These are phyloP conservation scores for Phoenix dactylifera DNA, from an alignment of 176 grass and related monocot genomes.

Conservation along the genomic window DNA sequence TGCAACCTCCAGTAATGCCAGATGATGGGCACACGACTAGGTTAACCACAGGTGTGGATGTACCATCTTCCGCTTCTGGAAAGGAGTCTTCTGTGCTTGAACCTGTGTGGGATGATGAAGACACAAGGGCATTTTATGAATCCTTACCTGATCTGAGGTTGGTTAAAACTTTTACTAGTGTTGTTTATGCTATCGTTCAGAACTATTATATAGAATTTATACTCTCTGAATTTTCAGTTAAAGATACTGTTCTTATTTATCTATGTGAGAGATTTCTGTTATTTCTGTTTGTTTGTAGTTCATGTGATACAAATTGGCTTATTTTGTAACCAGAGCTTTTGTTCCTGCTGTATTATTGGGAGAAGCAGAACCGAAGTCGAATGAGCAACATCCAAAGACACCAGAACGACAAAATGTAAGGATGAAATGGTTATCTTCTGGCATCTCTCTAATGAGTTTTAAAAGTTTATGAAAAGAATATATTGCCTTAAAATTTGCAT, in stretches of 20 bases:
- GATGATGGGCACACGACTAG: slow-evolving; percentile 92
- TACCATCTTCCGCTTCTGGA: slow-evolving; percentile 26
- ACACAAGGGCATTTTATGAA: slow-evolving; percentile 97
- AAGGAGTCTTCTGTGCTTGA: slow-evolving; percentile 77
- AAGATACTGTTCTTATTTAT: slow-evolving; percentile 5
- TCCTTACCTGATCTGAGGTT: slow-evolving; percentile 96
- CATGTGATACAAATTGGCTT: neutral
- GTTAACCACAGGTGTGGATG: slow-evolving; percentile 71
- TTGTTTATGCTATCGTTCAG: neutral
- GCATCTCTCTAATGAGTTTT: no score
- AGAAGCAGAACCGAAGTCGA: slow-evolving; percentile 77
- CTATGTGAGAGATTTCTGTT: neutral
- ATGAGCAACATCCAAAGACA: slow-evolving; percentile 62
- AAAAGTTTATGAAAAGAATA: no score
- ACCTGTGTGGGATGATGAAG: slow-evolving; percentile 98
- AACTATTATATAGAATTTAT: no score
- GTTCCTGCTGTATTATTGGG: slow-evolving; percentile 94
- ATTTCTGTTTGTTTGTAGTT: neutral
- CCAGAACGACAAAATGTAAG: slow-evolving; percentile 82
- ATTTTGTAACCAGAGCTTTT: slow-evolving; percentile 67
- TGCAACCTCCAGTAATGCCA: slow-evolving; percentile 95
- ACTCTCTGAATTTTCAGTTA: no score
- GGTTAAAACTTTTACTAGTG: slow-evolving; percentile 2
- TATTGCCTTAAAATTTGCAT: no score
- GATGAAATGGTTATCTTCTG: slow-evolving; percentile 15